These are phyloP conservation scores for Saccharomycopsis vini DNA, from an alignment of 805 yeast species.

Conservation along the genomic window DNA sequence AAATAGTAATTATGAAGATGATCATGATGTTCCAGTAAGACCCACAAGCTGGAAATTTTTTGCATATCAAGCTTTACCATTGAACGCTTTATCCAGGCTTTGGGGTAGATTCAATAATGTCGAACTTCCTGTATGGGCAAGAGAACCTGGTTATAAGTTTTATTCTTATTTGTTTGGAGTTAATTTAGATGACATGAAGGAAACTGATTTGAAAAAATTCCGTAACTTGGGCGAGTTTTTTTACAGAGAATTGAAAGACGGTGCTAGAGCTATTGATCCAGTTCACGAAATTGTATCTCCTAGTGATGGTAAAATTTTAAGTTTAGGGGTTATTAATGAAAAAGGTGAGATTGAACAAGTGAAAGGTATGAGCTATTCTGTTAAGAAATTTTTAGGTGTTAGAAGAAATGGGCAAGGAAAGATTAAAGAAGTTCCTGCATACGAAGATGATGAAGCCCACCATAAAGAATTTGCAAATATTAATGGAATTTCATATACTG, in stretches of 20 bases:
- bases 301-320: constrained; percentile 85
- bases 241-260: constrained; percentile 72
- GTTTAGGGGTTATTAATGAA: constrained; percentile 65
- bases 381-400: constrained; percentile 79
- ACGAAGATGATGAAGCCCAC: constrained; percentile 33
- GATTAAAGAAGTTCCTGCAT: constrained; percentile 21
- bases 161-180: constrained; percentile 82
- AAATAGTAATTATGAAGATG: constrained; percentile 20
- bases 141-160: constrained; percentile 71
- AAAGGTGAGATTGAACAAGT: constrained; percentile 93
- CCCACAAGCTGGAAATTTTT: constrained; percentile 82
- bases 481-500: constrained; percentile 63
- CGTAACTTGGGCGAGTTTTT: constrained; percentile 84
- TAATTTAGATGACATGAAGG: constrained; percentile 80
- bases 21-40: constrained; percentile 41
- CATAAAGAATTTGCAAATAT: constrained; percentile 70
- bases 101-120: constrained; percentile 91
- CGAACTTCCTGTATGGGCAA: constrained; percentile 77
- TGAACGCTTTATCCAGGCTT: constrained; percentile 80
- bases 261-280: constrained; percentile 65
- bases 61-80: constrained; percentile 82
- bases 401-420: constrained; percentile 30
- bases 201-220: constrained; percentile 67
- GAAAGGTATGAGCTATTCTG: constrained; percentile 88
- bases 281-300: constrained; percentile 72